These are phyloP conservation scores for Lotus japonicus DNA, from an alignment of 306 rosid genomes.

Conservation along the genomic window DNA sequence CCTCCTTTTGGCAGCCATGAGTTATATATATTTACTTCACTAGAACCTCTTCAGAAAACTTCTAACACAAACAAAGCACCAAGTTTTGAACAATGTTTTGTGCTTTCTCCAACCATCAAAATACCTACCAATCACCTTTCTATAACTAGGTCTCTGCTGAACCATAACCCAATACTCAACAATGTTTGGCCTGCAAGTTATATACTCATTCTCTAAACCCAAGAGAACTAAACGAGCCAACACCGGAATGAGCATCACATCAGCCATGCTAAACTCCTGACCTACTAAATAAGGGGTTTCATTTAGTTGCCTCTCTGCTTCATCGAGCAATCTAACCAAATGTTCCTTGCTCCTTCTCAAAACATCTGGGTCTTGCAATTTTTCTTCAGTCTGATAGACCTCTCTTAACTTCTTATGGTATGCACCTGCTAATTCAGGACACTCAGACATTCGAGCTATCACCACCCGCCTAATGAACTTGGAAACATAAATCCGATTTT, in stretches of 20 bases:
- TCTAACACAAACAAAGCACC: slow-evolving; percentile 70
- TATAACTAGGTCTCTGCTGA: slow-evolving; percentile 90
- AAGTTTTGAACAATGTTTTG: slow-evolving; percentile 62
- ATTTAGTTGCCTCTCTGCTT: slow-evolving; percentile 55
- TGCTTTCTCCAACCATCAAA: slow-evolving; percentile 88
- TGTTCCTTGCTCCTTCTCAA: slow-evolving; percentile 50
- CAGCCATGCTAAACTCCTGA: slow-evolving; percentile 79
- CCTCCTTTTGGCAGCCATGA: slow-evolving; percentile 18
- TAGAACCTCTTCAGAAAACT: slow-evolving; percentile 70
- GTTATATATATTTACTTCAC: slow-evolving; percentile 12
- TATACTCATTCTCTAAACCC: slow-evolving; percentile 58
- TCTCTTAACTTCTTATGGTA: slow-evolving; percentile 74
- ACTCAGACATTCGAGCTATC: slow-evolving; percentile 87
- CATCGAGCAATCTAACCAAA: slow-evolving; percentile 61
- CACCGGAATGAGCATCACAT: slow-evolving; percentile 69
- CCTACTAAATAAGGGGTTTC: slow-evolving; percentile 63
- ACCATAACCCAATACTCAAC: slow-evolving; percentile 80
- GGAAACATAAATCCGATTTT: slow-evolving; percentile 53
- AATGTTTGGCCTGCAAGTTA: slow-evolving; percentile 54
- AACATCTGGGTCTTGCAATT: slow-evolving; percentile 52
- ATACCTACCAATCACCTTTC: slow-evolving; percentile 71
- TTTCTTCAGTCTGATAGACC: slow-evolving; percentile 80
- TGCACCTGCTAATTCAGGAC: slow-evolving; percentile 75
- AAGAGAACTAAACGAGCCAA: slow-evolving; percentile 60
- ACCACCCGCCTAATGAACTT: slow-evolving; percentile 70